Evolutionary conservation across 1,139 yeast genomes (phyloP), one percentile per base, ranked within the genome.

Genomic region (Blastobotrys buckinghamii): DNA sequence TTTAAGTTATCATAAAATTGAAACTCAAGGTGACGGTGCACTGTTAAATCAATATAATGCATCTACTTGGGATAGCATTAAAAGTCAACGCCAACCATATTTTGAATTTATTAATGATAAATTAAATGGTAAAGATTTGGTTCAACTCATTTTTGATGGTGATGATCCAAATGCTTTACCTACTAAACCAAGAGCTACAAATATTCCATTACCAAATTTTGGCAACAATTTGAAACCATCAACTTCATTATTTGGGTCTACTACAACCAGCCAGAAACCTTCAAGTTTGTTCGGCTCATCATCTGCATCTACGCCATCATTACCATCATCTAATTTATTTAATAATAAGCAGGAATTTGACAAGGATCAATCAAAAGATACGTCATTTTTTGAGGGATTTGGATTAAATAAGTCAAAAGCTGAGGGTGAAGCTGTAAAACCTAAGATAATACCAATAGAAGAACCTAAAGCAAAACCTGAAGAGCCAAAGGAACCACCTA

Each of bases 1-100:
- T 60, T 81, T 87, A 43, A 62, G 71, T 2, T 77, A 86, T 57
- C 88, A 84, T 62, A 83, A 81, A 8, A 67, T 89, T 19, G 78
- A 74, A n/a, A 52, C 68, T 1, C 56, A 64, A 12, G 39, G 39
- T 2, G 71, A 69, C 34, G 64, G 75, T 45, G 72, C 86, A 13
- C 89, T 83, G 53, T 66, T 88, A 38, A 75, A 77, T 49, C 73
- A 82, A 42, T 75, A 81, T 57, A 72, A 75, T 27, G 66, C n/a
- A 51, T 67, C 74, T 48, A 65, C 70, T 49, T 72, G 77, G n/a
- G n/a, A n/a, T n/a, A n/a, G n/a, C n/a, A n/a, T n/a, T n/a, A n/a
- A n/a, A n/a, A n/a, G n/a, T n/a, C n/a, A n/a, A n/a, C n/a, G n/a
- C 17, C 90, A 81, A 53, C 74, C 84, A 0, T 82, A 73, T 60